Conservation (phyloP, 441 rosid species). For the Iberis amara region DNA sequence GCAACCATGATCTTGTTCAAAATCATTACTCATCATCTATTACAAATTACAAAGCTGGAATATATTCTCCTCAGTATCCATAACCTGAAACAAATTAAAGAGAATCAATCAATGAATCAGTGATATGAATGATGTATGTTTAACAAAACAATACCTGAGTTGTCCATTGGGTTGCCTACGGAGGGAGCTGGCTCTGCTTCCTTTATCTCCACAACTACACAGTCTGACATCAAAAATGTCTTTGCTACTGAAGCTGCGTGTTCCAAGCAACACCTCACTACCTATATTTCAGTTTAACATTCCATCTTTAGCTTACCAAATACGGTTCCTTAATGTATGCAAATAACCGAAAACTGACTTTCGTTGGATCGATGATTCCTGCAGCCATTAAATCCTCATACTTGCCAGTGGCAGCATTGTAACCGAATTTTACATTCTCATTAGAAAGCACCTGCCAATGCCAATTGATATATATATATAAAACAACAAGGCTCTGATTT, state of each 20-base stretch:
- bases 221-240: constrained; percentile 86
- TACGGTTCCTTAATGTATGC: too few relatives aligned
- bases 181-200: constrained; percentile 65
- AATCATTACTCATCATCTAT: constrained; percentile 14
- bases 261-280: constrained; percentile 92
- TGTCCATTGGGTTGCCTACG: constrained; percentile 80
- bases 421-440: constrained; percentile 57
- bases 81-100: constrained; percentile 37
- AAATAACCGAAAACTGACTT: constrained; percentile 55
- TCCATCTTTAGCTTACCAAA: too few relatives aligned
- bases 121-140: too few relatives aligned
- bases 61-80: constrained; percentile 34
- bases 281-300: constrained; percentile 34
- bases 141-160: constrained; percentile 51
- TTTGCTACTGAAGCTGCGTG: constrained; percentile 87
- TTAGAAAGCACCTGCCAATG: constrained; percentile 57
- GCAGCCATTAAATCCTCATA: constrained; percentile 92
- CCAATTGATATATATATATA: neutral
- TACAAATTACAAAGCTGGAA: neutral
- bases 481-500: constrained; percentile 6
- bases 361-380: constrained; percentile 91
- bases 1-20: neutral
- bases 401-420: constrained; percentile 85
- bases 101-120: constrained; percentile 23
- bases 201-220: constrained; percentile 88